Conservation (phyloP, 495 filamentous ascomycete genomes). For the Annulohypoxylon maeteangense region DNA sequence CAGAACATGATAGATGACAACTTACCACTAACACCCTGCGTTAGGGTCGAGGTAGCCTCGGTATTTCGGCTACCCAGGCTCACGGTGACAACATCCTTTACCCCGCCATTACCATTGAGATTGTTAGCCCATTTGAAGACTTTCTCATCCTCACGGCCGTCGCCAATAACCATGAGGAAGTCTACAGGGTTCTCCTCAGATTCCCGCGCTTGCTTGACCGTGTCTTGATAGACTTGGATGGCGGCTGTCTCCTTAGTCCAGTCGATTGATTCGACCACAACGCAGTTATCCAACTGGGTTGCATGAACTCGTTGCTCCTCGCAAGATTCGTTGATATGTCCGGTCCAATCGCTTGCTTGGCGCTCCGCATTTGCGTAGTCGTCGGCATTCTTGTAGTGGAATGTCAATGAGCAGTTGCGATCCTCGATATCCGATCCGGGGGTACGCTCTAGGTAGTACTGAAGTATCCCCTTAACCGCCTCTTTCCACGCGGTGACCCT, state of each 20-base stretch:
- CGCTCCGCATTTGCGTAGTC: conserved; percentile 76
- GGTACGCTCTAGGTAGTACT: conserved; percentile 87
- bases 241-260: conserved; percentile 89
- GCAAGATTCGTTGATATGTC: conserved; percentile 93
- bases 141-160: conserved; percentile 90
- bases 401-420: conserved; percentile 84
- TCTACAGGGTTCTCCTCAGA: conserved; percentile 66
- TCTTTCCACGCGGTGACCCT: conserved; percentile 79
- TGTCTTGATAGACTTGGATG: conserved; percentile 70
- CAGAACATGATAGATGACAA: conserved; percentile 28
- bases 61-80: conserved; percentile 86
- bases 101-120: conserved; percentile 61
- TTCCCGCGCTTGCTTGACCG: conserved; percentile 56
- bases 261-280: conserved; percentile 81
- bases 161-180: conserved; percentile 87
- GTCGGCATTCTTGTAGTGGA: conserved; percentile 85
- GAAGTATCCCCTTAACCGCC: conserved; percentile 76
- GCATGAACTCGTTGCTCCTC: conserved; percentile 84
- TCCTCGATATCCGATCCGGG: conserved; percentile 89
- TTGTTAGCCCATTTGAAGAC: conserved; percentile 94
- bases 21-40: conserved; percentile 88
- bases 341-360: conserved; percentile 85
- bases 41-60: conserved; percentile 84
- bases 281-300: conserved; percentile 77
- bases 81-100: conserved; percentile 81